Percentiles rank a stretch among this genome's conserved stretches.
phyloP scores from a whole-genome alignment of 2,329 filamentous ascomycete genomes.

The Claviceps capensis region DNA sequence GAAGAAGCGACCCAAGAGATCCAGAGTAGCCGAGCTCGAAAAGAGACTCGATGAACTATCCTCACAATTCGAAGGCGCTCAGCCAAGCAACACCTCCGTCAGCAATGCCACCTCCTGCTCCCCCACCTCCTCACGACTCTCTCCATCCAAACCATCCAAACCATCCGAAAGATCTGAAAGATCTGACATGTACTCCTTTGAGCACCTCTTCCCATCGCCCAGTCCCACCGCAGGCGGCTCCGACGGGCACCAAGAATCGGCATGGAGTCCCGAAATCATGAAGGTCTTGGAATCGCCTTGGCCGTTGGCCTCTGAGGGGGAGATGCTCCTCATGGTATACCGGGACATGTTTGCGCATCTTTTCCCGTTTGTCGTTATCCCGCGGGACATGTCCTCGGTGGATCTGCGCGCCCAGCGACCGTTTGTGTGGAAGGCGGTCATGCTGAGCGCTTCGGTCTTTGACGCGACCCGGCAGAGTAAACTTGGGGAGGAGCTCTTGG shows the following conservation, averaged over 20 bases:
- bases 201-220: conserved; percentile 23
- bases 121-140: conserved; percentile 2
- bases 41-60: conserved; percentile 35
- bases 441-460: conserved; percentile 29
- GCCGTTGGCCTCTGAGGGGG: conserved; percentile 28
- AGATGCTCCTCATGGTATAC: conserved; percentile 24
- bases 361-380: conserved; percentile 33
- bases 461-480: conserved; percentile 30
- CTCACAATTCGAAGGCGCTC: conserved; percentile 24
- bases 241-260: conserved; percentile 10
- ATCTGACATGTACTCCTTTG: conserved; percentile 15
- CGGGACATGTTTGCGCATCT: conserved; percentile 19
- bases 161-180: conserved; percentile 9
- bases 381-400: conserved; percentile 20
- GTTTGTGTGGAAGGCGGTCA: conserved; percentile 35
- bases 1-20: conserved; percentile 33
- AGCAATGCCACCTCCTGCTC: conserved; percentile 4
- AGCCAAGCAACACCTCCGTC: conserved; percentile 3
- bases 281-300: conserved; percentile 21
- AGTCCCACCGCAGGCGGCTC: conserved; percentile 8
- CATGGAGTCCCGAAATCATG: conserved; percentile 11
- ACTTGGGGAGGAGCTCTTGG: conserved; percentile 30
- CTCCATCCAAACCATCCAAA: conserved; percentile 5
- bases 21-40: conserved; percentile 36
- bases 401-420: conserved; percentile 26